Evolutionary conservation across 257 asterid species (phyloP), one percentile per base, ranked within the genome.

Genomic region (Solanum chaucha): DNA sequence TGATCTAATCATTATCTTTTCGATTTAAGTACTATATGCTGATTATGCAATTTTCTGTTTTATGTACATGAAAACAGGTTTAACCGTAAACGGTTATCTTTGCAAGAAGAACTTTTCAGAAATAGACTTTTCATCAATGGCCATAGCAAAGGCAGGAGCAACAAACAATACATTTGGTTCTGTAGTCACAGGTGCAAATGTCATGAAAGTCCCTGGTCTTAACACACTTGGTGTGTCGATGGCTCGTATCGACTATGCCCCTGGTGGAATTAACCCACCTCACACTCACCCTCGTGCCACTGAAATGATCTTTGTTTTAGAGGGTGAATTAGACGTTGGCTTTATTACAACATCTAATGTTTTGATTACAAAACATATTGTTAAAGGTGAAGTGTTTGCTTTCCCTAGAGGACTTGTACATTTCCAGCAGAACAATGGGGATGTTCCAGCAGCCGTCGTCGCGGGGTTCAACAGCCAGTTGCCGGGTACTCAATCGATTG

Each of bases 231-330:
- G 96, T n/a, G 92, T 94, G 3, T 92, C 98, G 84, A 88, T 94
- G 17, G 65, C 94, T 35, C 92, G 96, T 41, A 88, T 94, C 44
- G 98, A 94, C 93, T 84, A 71, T 44, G 87, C 82, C 85, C 87
- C 93, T 3, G 92, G 92, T 20, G 95, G 95, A 80, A 87, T 93
- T 58, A 94, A 92, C 87, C 96, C 96, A 12, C 97, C 95, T 4
- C 96, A 93, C 92, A 90, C 91, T 5, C 97, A 94, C 90, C 97
- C 97, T 82, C 96, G 95, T 44, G 96, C 96, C 91, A 92, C 94
- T 86, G 98, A 93, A 90, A 30, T 91, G 20, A 87, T 92, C 4
- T 94, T 90, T 86, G 94, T 94, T 1, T 89, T 94, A 5, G 75
- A 91, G 3, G 98, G 98, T 1, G 87, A 88, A n/a, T 92, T 94